These are phyloP conservation scores for Cylindrodendrum hubeiense DNA, from an alignment of 2,329 filamentous ascomycete genomes.

Conservation along the genomic window DNA sequence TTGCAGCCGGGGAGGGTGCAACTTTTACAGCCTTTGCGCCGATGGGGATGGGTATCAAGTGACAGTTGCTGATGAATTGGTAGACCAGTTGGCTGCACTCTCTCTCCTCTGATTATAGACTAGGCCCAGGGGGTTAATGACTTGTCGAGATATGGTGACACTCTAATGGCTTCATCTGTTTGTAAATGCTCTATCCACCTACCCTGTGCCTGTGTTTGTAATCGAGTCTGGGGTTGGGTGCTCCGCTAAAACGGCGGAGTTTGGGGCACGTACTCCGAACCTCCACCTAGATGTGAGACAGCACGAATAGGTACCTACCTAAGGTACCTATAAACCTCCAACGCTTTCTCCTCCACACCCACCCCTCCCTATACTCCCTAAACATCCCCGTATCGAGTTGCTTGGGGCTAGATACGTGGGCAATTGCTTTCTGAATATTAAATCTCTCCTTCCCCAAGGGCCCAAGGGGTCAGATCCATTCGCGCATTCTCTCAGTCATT, in stretches of 20 bases:
- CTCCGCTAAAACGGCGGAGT: not conserved
- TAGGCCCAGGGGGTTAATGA: no score
- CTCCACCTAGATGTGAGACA: not conserved
- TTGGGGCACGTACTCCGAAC: not conserved
- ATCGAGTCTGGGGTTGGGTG: not conserved
- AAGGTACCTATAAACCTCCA: no score
- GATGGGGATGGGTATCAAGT: no score
- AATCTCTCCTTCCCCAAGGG: not conserved
- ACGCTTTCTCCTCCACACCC: not conserved
- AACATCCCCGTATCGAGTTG: not conserved
- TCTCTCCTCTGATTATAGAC: no score
- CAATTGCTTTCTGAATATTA: not conserved
- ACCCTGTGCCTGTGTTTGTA: not conserved
- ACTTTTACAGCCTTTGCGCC: not conserved
- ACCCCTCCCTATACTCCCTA: no score
- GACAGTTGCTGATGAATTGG: no score
- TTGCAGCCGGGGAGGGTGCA: not conserved
- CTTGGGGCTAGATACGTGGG: not conserved
- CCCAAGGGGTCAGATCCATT: not conserved
- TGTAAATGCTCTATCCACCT: no score
- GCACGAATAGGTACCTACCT: not conserved
- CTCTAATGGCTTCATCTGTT: no score
- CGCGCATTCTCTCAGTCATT: not conserved
- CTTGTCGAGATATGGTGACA: no score
- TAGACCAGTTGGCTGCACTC: no score